phyloP scores from a whole-genome alignment of 257 asterid genomes.

The Hygrophila difformis region DNA sequence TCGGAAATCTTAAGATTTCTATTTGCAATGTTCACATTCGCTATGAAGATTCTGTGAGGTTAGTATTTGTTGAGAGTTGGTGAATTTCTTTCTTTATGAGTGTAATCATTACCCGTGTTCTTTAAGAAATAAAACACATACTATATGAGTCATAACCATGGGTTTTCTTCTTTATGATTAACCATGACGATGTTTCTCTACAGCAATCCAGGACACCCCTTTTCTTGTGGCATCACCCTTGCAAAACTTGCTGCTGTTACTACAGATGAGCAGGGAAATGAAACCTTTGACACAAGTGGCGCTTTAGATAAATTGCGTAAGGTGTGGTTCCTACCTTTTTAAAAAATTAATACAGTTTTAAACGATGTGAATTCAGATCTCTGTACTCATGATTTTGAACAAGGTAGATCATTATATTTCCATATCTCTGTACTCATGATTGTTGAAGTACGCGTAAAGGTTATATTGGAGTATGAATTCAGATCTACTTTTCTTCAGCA shows the following conservation, averaged over 20 bases:
- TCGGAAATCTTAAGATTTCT: slow-evolving; percentile 94
- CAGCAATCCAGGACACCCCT: slow-evolving; percentile 95
- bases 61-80: slow-evolving; percentile 19
- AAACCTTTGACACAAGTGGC: slow-evolving; percentile 96
- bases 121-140: no score
- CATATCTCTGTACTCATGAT: neutral
- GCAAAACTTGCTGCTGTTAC: slow-evolving; percentile 99
- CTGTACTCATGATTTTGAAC: no score
- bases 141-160: slow-evolving; percentile 4
- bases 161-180: no score
- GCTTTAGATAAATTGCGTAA: slow-evolving; percentile 96
- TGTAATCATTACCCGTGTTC: slow-evolving; percentile 8
- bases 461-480: slow-evolving; percentile 5
- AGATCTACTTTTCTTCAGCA: slow-evolving; percentile 5
- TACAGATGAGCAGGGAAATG: slow-evolving; percentile 96
- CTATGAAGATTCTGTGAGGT: slow-evolving; percentile 94
- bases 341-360: no score
- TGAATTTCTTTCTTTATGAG: slow-evolving; percentile 2
- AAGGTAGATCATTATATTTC: neutral
- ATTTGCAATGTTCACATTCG: slow-evolving; percentile 94
- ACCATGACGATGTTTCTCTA: slow-evolving; percentile 9
- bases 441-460: slow-evolving; percentile 6
- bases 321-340: slow-evolving; percentile 53
- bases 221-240: slow-evolving; percentile 89
- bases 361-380: no score